A percentile compares a stretch with the other conserved stretches of the same genome.
Evolutionary conservation across 2,329 filamentous ascomycete species (phyloP).

Genomic region (Stagonosporopsis cucurbitacearum): DNA sequence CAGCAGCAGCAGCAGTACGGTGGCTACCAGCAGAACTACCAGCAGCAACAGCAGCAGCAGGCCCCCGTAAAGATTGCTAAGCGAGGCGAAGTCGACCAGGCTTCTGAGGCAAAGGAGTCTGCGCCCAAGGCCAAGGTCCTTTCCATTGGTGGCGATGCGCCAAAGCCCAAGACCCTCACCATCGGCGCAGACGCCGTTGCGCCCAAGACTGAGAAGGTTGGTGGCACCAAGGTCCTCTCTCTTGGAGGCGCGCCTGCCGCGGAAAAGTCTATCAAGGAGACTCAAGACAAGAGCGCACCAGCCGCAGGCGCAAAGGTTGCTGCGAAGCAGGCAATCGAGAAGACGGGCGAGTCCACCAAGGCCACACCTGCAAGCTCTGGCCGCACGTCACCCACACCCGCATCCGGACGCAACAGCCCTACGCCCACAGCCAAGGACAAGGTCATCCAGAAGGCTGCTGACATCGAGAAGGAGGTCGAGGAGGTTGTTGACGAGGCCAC

Average conservation of each 20-base stretch:
- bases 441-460: constrained; percentile 73
- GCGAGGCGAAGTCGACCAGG: constrained; percentile 59
- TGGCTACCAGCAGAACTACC: constrained; percentile 53
- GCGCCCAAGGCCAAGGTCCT: constrained; percentile 68
- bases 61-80: constrained; percentile 68
- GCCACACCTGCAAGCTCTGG: constrained; percentile 61
- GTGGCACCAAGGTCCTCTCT: constrained; percentile 73
- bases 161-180: constrained; percentile 66
- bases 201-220: constrained; percentile 61
- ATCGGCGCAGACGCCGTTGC: constrained; percentile 62
- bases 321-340: constrained; percentile 89
- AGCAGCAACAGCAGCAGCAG: constrained; percentile 58
- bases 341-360: constrained; percentile 74
- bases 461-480: constrained; percentile 82
- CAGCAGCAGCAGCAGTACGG: constrained; percentile 41
- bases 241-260: constrained; percentile 65
- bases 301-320: constrained; percentile 83
- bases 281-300: constrained; percentile 53
- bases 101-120: constrained; percentile 52
- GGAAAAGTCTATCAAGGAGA: constrained; percentile 58
- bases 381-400: constrained; percentile 79
- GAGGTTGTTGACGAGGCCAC: constrained; percentile 81
- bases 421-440: constrained; percentile 65
- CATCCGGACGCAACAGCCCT: constrained; percentile 84
- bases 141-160: constrained; percentile 65